Base-by-base conservation (phyloP, 2,329 filamentous ascomycete species). In the Fusarium duplospermum region DNA sequence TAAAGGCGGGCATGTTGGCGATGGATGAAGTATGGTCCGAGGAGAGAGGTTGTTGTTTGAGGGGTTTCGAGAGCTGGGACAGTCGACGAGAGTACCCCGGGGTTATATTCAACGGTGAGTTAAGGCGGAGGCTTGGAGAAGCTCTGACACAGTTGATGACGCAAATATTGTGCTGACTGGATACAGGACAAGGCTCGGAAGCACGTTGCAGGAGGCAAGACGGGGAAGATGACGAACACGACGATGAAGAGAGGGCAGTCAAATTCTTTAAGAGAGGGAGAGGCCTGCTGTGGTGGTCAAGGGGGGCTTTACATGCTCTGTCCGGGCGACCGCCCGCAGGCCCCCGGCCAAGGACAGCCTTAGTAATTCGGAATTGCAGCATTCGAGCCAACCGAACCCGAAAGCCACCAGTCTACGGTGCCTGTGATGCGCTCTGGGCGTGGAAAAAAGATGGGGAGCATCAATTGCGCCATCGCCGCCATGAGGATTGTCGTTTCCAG, bases 381-480 rank as follows among this genome's bases (percentile, higher is more conserved):
- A 57, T 72, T 76, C 69, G 71, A 72, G 63, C 65, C 74, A 67
- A 62, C 47, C 66, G 50, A 68, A 45, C 42, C 62, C 71, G 62
- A 74, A 62, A 54, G 50, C 56, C 69, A 63, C 75, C 64, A 75
- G 66, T 58, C 56, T 70, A 64, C 64, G 59, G 58, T 73, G 67
- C 70, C 67, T 73, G 62, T 74, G 76, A 72, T 71, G 70, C 66
- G 70, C 72, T 40, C 72, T 76, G 68, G 66, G 65, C 50, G 65
- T 66, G 58, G 62, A 73, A 73, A 67, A 52, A 77, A 76, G 75
- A 79, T 75, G 77, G 77, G 74, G 77, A 76, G 67, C 54, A 69
- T 64, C 64, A 77, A 82, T 83, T 81, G 82, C 81, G 82, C 81
- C 79, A 83, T 83, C 78, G 81, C 78, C 76, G 76, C 78, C 75